phyloP scores from a whole-genome alignment of 495 filamentous ascomycete genomes.

The Evansstolkia leycettana region DNA sequence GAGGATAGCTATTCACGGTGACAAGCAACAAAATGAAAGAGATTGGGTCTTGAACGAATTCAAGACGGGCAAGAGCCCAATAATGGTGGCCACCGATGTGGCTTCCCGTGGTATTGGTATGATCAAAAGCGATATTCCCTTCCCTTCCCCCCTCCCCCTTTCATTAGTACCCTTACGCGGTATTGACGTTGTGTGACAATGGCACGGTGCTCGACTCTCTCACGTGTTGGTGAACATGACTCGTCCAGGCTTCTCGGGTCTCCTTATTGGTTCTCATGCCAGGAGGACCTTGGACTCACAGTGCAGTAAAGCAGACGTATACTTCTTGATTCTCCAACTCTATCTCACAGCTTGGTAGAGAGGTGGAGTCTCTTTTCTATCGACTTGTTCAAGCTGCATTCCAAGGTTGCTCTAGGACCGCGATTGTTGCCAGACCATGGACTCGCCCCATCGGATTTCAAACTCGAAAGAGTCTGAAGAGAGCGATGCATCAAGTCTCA shows the following conservation, averaged over 20 bases:
- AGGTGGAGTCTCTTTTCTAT: constrained; percentile 59
- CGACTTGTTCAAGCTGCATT: constrained; percentile 58
- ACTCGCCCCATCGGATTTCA: constrained; percentile 38
- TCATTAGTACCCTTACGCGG: constrained; percentile 25
- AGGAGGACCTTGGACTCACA: constrained; percentile 74
- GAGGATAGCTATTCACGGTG: constrained; percentile 82
- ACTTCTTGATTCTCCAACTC: constrained; percentile 60
- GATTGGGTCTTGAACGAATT: constrained; percentile 99
- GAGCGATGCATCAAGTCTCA: constrained; percentile 61
- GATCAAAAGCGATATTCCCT: constrained; percentile 51
- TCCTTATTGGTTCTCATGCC: constrained; percentile 56
- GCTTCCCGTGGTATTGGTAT: constrained; percentile 99
- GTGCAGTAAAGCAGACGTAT: constrained; percentile 63
- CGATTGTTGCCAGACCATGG: constrained; percentile 50
- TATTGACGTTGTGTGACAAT: constrained; percentile 55
- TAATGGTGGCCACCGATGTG: constrained; percentile 93
- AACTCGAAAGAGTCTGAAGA: constrained; percentile 47
- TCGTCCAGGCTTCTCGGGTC: constrained; percentile 76
- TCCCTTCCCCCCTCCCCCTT: constrained; percentile 21
- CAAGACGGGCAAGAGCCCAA: constrained; percentile 84
- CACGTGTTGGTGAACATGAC: constrained; percentile 50
- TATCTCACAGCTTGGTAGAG: constrained; percentile 60
- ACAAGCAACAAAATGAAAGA: constrained; percentile 98
- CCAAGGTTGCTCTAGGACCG: constrained; percentile 59
- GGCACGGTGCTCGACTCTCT: constrained; percentile 87